Conservation (phyloP, 495 filamentous ascomycete species). For the Halenospora varia region DNA sequence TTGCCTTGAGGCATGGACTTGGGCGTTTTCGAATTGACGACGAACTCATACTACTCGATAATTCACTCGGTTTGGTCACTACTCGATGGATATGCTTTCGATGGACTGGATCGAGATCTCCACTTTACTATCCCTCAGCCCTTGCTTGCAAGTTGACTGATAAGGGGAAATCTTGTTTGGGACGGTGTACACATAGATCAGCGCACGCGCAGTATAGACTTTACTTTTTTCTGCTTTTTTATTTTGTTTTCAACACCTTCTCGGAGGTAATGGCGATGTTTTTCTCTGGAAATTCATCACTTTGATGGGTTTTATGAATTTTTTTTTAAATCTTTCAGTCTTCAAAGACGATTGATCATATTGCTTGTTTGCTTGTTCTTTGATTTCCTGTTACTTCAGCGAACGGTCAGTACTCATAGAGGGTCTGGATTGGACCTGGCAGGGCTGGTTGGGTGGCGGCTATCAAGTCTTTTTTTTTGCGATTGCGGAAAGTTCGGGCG, state of each 20-base stretch:
- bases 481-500: too few species aligned
- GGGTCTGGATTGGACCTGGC: background rate
- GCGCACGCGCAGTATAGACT: conserved; percentile 22
- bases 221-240: conserved; percentile 6
- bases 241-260: conserved; percentile 14
- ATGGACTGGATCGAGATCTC: background rate
- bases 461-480: background rate
- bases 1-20: conserved; percentile 9
- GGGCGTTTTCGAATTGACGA: background rate
- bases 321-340: background rate
- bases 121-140: background rate
- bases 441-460: background rate
- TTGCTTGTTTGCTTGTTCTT: background rate
- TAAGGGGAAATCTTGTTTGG: background rate
- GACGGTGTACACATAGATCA: conserved; percentile 19
- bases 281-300: background rate
- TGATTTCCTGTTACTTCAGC: background rate
- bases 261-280: background rate
- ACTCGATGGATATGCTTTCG: background rate
- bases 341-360: background rate
- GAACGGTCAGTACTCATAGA: background rate
- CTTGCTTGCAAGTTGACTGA: conserved; percentile 2
- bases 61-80: background rate
- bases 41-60: background rate
- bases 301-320: background rate